Conservation (phyloP, 306 rosid species). For the Vigna nakashimae region DNA sequence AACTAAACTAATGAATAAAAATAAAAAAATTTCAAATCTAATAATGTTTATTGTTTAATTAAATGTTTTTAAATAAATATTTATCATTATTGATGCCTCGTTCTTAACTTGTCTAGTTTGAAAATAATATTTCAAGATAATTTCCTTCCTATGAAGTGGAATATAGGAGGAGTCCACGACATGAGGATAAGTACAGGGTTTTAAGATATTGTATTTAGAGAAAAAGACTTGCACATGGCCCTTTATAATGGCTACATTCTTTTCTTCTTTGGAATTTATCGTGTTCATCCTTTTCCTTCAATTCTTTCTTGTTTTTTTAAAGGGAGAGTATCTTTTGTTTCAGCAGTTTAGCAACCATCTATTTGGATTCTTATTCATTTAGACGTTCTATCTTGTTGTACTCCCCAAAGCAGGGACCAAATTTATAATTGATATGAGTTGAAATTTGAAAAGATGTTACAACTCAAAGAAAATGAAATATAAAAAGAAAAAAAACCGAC, state of each 20-base stretch:
- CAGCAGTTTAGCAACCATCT: not conserved
- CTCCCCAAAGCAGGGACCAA: not conserved
- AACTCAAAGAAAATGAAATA: not conserved
- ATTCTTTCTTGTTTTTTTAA: not conserved
- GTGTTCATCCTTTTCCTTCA: not conserved
- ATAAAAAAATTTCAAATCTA: not conserved
- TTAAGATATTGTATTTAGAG: conserved; percentile 11
- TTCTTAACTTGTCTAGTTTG: not conserved
- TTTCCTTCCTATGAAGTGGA: not conserved
- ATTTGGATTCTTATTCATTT: conserved; percentile 21
- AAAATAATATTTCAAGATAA: not conserved
- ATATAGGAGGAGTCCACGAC: not conserved
- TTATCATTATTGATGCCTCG: not conserved
- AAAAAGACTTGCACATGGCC: conserved; percentile 43
- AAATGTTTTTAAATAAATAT: not conserved
- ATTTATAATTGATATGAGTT: not conserved
- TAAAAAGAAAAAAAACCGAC: not conserved
- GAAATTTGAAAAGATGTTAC: conserved; percentile 13
- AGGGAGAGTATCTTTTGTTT: conserved; percentile 14
- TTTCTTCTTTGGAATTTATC: not conserved
- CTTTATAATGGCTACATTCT: not conserved
- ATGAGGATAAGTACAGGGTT: conserved; percentile 35
- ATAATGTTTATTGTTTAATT: too few species aligned
- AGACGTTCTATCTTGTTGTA: conserved; percentile 14
- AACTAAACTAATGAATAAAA: not conserved